Percentiles rank a stretch among this genome's conserved stretches.
Evolutionary conservation across 371 early-diverging fungal species (phyloP).

Genomic region (Fennellomyces sp.): DNA sequence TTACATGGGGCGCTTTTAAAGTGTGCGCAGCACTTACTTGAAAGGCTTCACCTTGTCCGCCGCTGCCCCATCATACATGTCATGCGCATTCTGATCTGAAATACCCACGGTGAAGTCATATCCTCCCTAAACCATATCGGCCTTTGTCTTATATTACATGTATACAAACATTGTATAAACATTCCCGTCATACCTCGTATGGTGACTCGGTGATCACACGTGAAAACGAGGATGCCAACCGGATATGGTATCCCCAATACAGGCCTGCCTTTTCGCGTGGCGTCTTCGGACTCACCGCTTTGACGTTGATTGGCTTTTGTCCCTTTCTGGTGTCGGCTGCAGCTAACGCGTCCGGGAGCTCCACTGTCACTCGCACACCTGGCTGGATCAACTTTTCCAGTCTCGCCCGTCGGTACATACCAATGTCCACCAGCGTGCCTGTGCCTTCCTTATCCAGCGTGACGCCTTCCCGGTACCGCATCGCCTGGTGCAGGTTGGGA

Average conservation of each 20-base stretch:
- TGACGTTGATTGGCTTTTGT: slow-evolving; percentile 57
- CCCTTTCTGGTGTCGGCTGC: slow-evolving; percentile 44
- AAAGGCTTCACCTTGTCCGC: not conserved
- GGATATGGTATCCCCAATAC: slow-evolving; percentile 82
- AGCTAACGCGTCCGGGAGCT: slow-evolving; percentile 52
- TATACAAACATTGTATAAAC: slow-evolving; percentile 2
- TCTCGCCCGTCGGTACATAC: slow-evolving; percentile 57
- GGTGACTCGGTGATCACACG: slow-evolving; percentile 68
- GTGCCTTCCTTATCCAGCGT: slow-evolving; percentile 51
- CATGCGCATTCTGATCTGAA: slow-evolving; percentile 20
- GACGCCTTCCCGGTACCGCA: slow-evolving; percentile 70
- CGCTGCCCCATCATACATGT: not conserved
- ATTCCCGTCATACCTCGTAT: slow-evolving; percentile 43
- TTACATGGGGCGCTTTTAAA: no score
- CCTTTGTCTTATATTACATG: no score
- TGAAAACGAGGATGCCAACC: slow-evolving; percentile 65
- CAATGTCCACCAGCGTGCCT: slow-evolving; percentile 68
- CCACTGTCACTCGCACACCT: slow-evolving; percentile 72
- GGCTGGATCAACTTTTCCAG: slow-evolving; percentile 62
- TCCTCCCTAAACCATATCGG: slow-evolving; percentile 60
- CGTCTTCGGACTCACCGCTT: slow-evolving; percentile 65
- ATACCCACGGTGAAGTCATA: slow-evolving; percentile 77
- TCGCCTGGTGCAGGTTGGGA: slow-evolving; percentile 60
- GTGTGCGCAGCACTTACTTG: no score
- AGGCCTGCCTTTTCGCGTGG: slow-evolving; percentile 67